Evolutionary conservation across 257 asterid genomes (phyloP).

Genomic region (Coffea eugenioides): DNA sequence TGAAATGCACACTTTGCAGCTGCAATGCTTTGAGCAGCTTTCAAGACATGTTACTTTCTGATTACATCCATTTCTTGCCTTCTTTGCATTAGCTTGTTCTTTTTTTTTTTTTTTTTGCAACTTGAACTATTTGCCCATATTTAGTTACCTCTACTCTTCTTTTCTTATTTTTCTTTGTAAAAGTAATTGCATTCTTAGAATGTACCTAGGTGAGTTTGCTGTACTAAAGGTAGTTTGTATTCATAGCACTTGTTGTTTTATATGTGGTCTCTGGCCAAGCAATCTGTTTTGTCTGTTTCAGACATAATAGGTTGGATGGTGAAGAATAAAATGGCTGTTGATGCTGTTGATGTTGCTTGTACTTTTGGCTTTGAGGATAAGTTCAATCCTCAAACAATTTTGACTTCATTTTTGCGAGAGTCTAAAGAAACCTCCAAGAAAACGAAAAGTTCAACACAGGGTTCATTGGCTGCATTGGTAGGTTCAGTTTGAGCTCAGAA

Average conservation of each 20-base stretch:
- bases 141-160: neutral
- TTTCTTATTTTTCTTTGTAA: neutral
- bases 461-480: constrained; percentile 47
- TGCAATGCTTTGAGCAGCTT: neutral
- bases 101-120: neutral
- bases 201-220: neutral
- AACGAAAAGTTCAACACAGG: constrained; percentile 40
- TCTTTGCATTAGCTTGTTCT: neutral
- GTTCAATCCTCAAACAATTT: constrained; percentile 47
- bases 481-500: constrained; percentile 7
- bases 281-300: constrained; percentile 30
- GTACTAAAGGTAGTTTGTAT: neutral
- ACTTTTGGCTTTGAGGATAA: constrained; percentile 67
- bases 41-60: neutral
- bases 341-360: constrained; percentile 63
- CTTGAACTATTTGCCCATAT: neutral
- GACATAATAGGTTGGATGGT: constrained; percentile 60
- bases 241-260: neutral
- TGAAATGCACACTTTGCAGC: neutral
- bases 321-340: constrained; percentile 62
- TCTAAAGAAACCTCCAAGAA: constrained; percentile 51
- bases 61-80: neutral
- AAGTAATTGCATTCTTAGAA: neutral
- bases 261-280: neutral
- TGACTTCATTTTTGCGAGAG: constrained; percentile 56